Conservation (phyloP, 1,139 yeast species). For the Scheffersomyces titani region DNA sequence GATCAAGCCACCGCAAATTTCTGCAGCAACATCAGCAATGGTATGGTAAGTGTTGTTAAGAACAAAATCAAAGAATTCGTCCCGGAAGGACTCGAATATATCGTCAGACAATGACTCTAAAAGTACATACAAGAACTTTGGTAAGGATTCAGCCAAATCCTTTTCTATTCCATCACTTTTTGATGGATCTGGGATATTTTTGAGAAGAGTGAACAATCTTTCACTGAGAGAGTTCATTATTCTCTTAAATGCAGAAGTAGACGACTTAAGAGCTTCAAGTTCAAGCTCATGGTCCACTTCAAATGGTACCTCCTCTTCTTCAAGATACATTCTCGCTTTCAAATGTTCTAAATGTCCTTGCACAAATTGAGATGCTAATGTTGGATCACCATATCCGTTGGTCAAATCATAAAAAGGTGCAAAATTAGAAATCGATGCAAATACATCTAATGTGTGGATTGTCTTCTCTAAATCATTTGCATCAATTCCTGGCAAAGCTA, state of each 20-base stretch:
- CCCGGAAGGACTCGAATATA: slow-evolving; percentile 53
- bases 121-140: slow-evolving; percentile 67
- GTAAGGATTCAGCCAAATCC: slow-evolving; percentile 56
- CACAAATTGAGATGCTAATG: slow-evolving; percentile 73
- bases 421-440: slow-evolving; percentile 71
- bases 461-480: slow-evolving; percentile 84
- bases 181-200: slow-evolving; percentile 71
- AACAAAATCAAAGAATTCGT: slow-evolving; percentile 56
- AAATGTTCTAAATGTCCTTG: slow-evolving; percentile 59
- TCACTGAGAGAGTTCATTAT: slow-evolving; percentile 60
- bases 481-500: slow-evolving; percentile 82
- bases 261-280: slow-evolving; percentile 63
- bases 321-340: slow-evolving; percentile 33
- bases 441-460: slow-evolving; percentile 64
- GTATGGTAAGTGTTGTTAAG: slow-evolving; percentile 63
- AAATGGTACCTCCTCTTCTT: slow-evolving; percentile 15
- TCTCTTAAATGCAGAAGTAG: slow-evolving; percentile 71
- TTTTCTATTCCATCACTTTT: slow-evolving; percentile 48
- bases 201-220: slow-evolving; percentile 65
- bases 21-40: slow-evolving; percentile 68
- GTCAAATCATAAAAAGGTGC: slow-evolving; percentile 68
- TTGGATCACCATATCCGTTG: slow-evolving; percentile 45
- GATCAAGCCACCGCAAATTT: slow-evolving; percentile 68
- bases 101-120: slow-evolving; percentile 72
- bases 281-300: slow-evolving; percentile 46